These are phyloP conservation scores for Monosporascus sp. DNA, from an alignment of 2,329 filamentous ascomycete species.

Conservation along the genomic window DNA sequence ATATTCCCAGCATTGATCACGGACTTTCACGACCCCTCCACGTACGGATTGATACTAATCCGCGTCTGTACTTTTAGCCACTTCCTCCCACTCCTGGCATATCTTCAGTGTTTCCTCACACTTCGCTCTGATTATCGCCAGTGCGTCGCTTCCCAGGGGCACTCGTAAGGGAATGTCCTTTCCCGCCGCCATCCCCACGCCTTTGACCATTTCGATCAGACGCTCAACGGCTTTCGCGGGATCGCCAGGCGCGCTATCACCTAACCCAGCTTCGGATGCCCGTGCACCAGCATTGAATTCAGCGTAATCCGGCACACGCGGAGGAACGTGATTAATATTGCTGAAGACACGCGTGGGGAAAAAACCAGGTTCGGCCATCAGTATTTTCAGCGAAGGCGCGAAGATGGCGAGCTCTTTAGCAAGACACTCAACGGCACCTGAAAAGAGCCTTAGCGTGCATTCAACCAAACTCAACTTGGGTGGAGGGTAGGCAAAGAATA, in stretches of 20 bases:
- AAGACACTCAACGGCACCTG: conserved; percentile 5
- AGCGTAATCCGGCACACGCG: conserved; percentile 20
- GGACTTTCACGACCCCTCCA: too few species aligned
- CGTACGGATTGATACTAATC: too few species aligned
- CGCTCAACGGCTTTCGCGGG: conserved; percentile 31
- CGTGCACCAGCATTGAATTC: conserved; percentile 24
- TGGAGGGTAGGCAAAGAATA: too few species aligned
- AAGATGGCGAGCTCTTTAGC: conserved; percentile 12
- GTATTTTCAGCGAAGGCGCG: conserved; percentile 23
- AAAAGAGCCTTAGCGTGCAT: background rate
- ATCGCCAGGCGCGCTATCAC: conserved; percentile 16
- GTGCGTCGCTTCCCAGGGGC: conserved; percentile 46
- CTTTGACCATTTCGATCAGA: conserved; percentile 49
- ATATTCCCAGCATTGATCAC: too few species aligned
- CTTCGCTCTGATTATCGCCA: conserved; percentile 43
- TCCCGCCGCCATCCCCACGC: conserved; percentile 31
- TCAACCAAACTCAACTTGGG: too few species aligned
- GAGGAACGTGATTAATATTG: conserved; percentile 24
- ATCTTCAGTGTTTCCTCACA: conserved; percentile 42
- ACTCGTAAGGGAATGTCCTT: conserved; percentile 39
- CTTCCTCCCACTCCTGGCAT: conserved; percentile 42
- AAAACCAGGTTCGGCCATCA: conserved; percentile 32
- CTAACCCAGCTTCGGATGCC: conserved; percentile 3
- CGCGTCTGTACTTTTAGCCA: conserved; percentile 40
- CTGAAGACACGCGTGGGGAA: conserved; percentile 34